Evolutionary conservation across 2,329 filamentous ascomycete species (phyloP), one percentile per base, ranked within the genome.

Genomic region (Albifimbria verrucaria): DNA sequence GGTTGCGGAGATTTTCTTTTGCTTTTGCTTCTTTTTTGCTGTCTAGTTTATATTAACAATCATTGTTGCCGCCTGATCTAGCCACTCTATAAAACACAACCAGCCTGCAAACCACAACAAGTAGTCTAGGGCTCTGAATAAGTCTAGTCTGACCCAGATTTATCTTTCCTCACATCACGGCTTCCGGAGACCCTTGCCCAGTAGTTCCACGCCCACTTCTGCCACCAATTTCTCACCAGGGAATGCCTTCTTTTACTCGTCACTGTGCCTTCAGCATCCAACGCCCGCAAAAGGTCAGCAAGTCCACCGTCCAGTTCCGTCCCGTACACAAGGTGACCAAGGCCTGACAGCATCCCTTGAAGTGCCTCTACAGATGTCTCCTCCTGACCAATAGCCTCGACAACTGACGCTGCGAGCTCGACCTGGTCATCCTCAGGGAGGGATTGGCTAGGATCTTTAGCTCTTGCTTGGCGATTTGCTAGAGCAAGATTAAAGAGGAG

Each of bases 401-500:
- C 73, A 7, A 94, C 72, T 1, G 89, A 88, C 1, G 92, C 92
- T 0, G 88, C 84, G 5, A 97, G 75, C 68, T 96, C 92, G 1
- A 95, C 82, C 64, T 94, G 88, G 54, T 89, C 85, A 3, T 79
- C 81, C 36, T 90, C 87, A 0, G 83, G 75, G 3, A 97, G 68
- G 0, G 72, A 74, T 46, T 88, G 82, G 6, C 74, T 71, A 1
- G 79, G 72, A 12, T 81, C 77, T 24, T 83, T 78, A 36, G 81
- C 75, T 20, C 89, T 81, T 23, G 81, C 74, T 46, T 82, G 82
- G 61, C 88, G 87, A 62, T 92, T 89, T 2, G 85, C 80, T 0
- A 86, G 76, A 0, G 90, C 81, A 0, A 97, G 71, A 60, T 97
- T 97, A 75, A 92, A 94, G 1, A 92, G 82, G 3, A 97, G 77